Evolutionary conservation across 768 basidiomycete species (phyloP).

Genomic region (Boletellus ananas): DNA sequence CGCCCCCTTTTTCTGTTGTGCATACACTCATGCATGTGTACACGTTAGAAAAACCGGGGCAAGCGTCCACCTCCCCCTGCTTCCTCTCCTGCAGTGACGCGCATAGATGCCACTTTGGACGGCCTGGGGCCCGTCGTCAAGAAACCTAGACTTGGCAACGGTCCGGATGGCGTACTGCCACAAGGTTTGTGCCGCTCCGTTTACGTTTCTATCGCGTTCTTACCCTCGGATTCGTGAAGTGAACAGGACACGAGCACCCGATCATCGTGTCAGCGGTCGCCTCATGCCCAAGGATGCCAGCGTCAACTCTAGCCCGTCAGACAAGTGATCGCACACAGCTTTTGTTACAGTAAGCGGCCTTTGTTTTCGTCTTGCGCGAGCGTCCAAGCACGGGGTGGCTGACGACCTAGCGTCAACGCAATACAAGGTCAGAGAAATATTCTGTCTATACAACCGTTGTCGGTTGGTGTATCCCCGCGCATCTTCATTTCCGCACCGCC

Average conservation of each 20-base stretch:
- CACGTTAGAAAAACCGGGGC: constrained; percentile 50
- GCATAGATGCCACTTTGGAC: constrained; percentile 31
- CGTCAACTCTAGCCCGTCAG: too few relatives aligned
- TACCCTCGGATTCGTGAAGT: too few relatives aligned
- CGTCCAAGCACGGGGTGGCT: neutral
- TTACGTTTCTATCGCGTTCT: too few relatives aligned
- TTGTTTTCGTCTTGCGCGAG: neutral
- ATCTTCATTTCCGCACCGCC: too few relatives aligned
- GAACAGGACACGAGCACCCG: too few relatives aligned
- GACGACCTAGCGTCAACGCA: neutral
- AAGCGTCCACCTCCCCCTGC: constrained; percentile 49
- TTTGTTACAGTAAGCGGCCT: neutral
- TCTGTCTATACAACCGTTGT: too few relatives aligned
- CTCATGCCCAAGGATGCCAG: too few relatives aligned
- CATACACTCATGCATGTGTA: neutral
- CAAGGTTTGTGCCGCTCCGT: neutral
- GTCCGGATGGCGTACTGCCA: constrained; percentile 19
- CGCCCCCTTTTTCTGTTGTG: neutral
- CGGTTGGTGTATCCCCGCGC: too few relatives aligned
- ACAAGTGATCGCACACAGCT: too few relatives aligned
- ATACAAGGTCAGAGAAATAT: too few relatives aligned
- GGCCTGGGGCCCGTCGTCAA: constrained; percentile 24
- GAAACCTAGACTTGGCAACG: constrained; percentile 32
- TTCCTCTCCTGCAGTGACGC: constrained; percentile 30
- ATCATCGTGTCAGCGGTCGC: too few relatives aligned